Conservation (phyloP, 257 asterid species). For the Gentiana macrophylla region DNA sequence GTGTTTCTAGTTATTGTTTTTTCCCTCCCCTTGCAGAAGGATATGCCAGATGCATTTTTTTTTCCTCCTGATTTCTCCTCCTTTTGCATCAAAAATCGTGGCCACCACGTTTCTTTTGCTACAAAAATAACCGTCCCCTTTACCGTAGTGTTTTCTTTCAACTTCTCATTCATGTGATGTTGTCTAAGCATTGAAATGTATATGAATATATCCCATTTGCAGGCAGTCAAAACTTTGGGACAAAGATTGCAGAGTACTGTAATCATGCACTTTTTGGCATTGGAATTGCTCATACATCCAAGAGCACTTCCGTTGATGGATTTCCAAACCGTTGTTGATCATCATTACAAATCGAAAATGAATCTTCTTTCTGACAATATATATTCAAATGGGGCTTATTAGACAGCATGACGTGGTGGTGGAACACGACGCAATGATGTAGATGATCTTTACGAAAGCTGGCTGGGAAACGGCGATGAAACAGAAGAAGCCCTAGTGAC, state of each 20-base stretch:
- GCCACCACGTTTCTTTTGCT: too few species aligned
- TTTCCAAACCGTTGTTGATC: conserved; percentile 9
- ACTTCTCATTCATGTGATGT: not conserved
- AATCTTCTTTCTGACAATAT: conserved; percentile 8
- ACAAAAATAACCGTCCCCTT: too few species aligned
- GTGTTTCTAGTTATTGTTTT: too few species aligned
- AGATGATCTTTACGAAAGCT: conserved; percentile 48
- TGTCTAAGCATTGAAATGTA: not conserved
- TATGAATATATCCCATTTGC: conserved; percentile 4
- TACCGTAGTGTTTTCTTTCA: too few species aligned
- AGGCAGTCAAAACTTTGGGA: conserved; percentile 56
- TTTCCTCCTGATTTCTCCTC: too few species aligned
- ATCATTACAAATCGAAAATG: conserved; percentile 7
- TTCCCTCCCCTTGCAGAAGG: too few species aligned
- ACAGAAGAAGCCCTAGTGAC: conserved; percentile 23
- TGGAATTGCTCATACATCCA: conserved; percentile 74
- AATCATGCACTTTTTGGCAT: conserved; percentile 50
- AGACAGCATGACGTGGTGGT: conserved; percentile 14
- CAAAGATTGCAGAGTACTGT: conserved; percentile 48
- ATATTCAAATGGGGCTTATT: conserved; percentile 10
- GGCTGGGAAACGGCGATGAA: conserved; percentile 34
- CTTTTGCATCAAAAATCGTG: too few species aligned
- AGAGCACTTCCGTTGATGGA: conserved; percentile 52
- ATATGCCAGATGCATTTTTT: too few species aligned
- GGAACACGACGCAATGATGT: conserved; percentile 20